phyloP scores from a whole-genome alignment of 2,329 filamentous ascomycete species.

The Colletotrichum tropicale region DNA sequence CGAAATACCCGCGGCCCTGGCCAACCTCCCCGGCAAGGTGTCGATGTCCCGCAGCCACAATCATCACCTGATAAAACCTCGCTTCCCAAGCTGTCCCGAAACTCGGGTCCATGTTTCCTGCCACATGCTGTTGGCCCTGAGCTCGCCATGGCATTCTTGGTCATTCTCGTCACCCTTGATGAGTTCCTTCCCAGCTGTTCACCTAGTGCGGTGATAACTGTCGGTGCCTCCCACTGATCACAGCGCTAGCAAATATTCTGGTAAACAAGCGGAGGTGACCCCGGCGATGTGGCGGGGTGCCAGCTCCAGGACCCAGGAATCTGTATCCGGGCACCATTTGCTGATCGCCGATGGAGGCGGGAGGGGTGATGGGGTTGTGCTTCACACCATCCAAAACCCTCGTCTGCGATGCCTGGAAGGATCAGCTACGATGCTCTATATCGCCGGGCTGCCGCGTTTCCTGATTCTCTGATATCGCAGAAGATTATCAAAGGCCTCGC shows the following conservation, averaged over 20 bases:
- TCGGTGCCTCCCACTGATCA: constrained; percentile 12
- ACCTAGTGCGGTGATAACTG: constrained; percentile 9
- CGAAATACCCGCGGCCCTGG: not conserved
- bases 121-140: not conserved
- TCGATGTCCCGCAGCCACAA: not conserved
- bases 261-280: not conserved
- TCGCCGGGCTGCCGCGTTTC: not conserved
- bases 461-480: not conserved
- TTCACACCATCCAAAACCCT: not conserved
- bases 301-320: constrained; percentile 9
- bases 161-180: not conserved
- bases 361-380: not conserved
- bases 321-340: not conserved
- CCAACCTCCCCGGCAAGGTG: not conserved
- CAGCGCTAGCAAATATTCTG: constrained; percentile 14
- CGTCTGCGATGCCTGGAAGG: not conserved
- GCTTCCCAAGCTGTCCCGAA: not conserved
- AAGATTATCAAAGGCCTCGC: not conserved
- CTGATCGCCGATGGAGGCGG: constrained; percentile 9
- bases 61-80: not conserved
- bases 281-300: not conserved
- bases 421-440: constrained; percentile 7
- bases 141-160: not conserved
- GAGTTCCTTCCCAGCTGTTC: not conserved
- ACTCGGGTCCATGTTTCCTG: not conserved